Base-by-base conservation (phyloP, 768 basidiomycete genomes). In the Mycena alexandri region DNA sequence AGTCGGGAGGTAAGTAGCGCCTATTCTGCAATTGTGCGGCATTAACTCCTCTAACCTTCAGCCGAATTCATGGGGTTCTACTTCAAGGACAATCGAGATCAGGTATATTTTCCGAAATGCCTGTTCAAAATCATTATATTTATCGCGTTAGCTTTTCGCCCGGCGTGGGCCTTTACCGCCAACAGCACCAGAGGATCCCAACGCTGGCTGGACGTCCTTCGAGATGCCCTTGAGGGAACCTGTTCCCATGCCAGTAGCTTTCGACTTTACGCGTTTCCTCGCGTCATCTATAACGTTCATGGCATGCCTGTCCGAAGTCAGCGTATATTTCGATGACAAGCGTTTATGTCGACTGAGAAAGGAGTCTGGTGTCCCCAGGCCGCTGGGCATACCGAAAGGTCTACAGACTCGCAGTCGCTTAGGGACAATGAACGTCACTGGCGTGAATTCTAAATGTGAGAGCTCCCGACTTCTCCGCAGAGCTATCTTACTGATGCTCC, bases 61-160 rank as follows among this genome's bases (percentile, higher is more conserved):
- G 95, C 89, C 36, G 87, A 93, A 74, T 95, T 94, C 89, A 97
- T 97, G 95, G 92, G 90, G 0, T 98, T 98, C 76, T 93, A 96
- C 76, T 98, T 95, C 95, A 96, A 95, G 75, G 93, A 93, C 73
- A 92, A 92, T 72, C 94, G 93, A 73, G 94, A 96, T 74, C 94
- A 96, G 82, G 90, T 91, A 69, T 41, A 77, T 10, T 36, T 29
- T 33, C 9, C n/a, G 55, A n/a, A 57, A 17, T n/a, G 12, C 29
- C 29, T 29, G 7, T 14, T 44, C 52, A 21, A 34, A 14, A n/a
- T 36, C 55, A 54, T 38, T 24, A 53, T 55, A 72, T 61, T 34
- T 69, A 52, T 19, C 12, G 46, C 44, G 22, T 63, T 33, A 95
- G 91, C 85, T 98, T 1, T 93, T 91, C 71, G 96, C 92, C 17